These are phyloP conservation scores for Ophiostoma pallidulum DNA, from an alignment of 2,329 filamentous ascomycete species.

Conservation along the genomic window DNA sequence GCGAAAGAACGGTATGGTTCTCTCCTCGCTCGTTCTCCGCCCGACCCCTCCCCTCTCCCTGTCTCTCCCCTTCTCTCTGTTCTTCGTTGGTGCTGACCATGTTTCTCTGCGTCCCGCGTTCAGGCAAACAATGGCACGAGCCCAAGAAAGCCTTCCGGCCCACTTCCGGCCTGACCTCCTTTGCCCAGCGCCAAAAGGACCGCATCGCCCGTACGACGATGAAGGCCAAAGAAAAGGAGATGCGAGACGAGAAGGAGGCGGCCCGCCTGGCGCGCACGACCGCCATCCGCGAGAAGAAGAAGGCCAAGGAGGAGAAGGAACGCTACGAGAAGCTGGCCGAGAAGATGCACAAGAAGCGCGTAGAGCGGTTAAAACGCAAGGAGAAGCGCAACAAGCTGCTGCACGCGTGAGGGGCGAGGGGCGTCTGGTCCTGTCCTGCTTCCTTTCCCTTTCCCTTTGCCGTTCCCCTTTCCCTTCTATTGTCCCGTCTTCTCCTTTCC, in stretches of 20 bases:
- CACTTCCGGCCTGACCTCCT: constrained; percentile 65
- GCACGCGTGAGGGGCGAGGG: constrained; percentile 43
- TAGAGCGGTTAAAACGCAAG: constrained; percentile 85
- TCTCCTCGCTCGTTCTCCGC: constrained; percentile 3
- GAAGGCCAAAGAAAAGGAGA: constrained; percentile 88
- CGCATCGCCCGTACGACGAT: constrained; percentile 62
- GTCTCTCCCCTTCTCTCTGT: background rate
- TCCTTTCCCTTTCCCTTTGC: no score
- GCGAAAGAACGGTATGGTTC: constrained; percentile 66
- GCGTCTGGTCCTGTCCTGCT: background rate
- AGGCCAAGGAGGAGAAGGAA: constrained; percentile 85
- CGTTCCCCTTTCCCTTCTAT: no score
- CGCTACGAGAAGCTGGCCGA: constrained; percentile 88
- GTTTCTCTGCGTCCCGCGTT: background rate
- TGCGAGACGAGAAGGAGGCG: constrained; percentile 94
- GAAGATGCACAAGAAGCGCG: constrained; percentile 94
- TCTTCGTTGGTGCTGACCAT: background rate
- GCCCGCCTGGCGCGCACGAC: constrained; percentile 61
- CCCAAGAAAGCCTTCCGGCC: constrained; percentile 80
- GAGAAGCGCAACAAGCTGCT: constrained; percentile 91
- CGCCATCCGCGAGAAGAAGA: constrained; percentile 73
- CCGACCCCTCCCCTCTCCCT: no score
- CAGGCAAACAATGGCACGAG: constrained; percentile 92
- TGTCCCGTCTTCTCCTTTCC: no score
- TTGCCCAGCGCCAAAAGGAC: constrained; percentile 63